Percentiles rank a stretch among this genome's conserved stretches.
Conservation (phyloP, 495 filamentous ascomycete genomes). For the Hypomontagnella monticulosa region DNA sequence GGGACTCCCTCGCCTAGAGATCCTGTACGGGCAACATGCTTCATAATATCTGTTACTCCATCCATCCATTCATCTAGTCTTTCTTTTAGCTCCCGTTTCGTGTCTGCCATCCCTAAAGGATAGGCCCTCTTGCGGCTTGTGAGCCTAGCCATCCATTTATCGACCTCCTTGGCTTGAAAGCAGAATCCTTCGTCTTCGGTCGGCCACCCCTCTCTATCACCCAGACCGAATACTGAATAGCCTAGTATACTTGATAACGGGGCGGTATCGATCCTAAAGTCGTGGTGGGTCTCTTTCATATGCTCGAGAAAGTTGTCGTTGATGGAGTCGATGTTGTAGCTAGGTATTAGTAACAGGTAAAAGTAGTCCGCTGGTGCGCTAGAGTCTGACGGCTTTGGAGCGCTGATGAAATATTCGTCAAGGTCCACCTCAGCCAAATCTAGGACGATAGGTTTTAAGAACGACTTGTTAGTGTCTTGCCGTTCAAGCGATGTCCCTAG, state of each 20-base stretch:
- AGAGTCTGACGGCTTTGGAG: conserved; percentile 58
- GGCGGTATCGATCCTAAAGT: conserved; percentile 93
- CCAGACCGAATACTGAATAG: conserved; percentile 93
- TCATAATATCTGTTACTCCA: conserved; percentile 77
- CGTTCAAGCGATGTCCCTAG: conserved; percentile 51
- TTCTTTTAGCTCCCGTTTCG: conserved; percentile 72
- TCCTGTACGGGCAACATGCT: conserved; percentile 67
- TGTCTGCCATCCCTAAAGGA: conserved; percentile 87
- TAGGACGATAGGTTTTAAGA: conserved; percentile 71
- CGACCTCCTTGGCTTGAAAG: conserved; percentile 85
- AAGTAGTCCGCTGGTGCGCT: conserved; percentile 65
- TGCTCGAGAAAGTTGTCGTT: conserved; percentile 84
- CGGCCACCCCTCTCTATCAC: conserved; percentile 90
- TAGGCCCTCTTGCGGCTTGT: conserved; percentile 81
- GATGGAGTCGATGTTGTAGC: conserved; percentile 91
- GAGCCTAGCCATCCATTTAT: conserved; percentile 95
- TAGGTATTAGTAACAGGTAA: conserved; percentile 84
- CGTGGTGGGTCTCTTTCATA: conserved; percentile 89
- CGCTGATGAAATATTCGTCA: conserved; percentile 86
- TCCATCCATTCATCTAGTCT: conserved; percentile 78
- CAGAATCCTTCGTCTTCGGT: conserved; percentile 91
- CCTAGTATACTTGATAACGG: conserved; percentile 79
- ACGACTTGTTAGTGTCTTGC: conserved; percentile 34
- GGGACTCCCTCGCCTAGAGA: conserved; percentile 79
- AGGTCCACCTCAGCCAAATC: conserved; percentile 88